A percentile compares a stretch with the other conserved stretches of the same genome.
Evolutionary conservation across 495 filamentous ascomycete species (phyloP).

Genomic region (Penicillium antarcticum): DNA sequence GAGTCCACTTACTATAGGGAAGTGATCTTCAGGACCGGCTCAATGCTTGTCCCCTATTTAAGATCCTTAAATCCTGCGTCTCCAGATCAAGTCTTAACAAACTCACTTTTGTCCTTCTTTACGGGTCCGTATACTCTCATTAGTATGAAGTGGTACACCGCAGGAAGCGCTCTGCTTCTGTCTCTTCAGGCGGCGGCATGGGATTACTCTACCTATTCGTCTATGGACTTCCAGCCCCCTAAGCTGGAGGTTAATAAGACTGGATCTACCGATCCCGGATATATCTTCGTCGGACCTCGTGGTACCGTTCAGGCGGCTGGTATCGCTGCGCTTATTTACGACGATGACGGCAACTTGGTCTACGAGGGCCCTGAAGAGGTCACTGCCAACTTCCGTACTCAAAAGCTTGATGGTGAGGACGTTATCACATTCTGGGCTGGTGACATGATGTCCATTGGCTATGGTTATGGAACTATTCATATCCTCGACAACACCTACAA

Average conservation of each 20-base stretch:
- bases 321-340: constrained; percentile 34
- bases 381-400: constrained; percentile 34
- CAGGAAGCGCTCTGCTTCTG: constrained; percentile 25
- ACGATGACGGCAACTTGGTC: constrained; percentile 30
- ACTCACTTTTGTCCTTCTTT: constrained; percentile 12
- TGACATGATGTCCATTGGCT: constrained; percentile 30
- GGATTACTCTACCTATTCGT: constrained; percentile 24
- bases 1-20: background rate
- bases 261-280: constrained; percentile 29
- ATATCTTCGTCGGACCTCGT: constrained; percentile 34
- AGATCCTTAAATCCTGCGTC: background rate
- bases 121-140: background rate
- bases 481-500: constrained; percentile 38
- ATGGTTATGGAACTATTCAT: constrained; percentile 32
- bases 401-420: constrained; percentile 28
- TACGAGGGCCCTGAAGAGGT: constrained; percentile 33
- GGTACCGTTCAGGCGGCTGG: constrained; percentile 24
- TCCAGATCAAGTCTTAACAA: background rate
- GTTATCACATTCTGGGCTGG: constrained; percentile 39
- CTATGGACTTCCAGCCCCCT: constrained; percentile 28
- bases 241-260: constrained; percentile 27
- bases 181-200: constrained; percentile 23
- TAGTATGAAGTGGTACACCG: constrained; percentile 19
- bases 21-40: constrained; percentile 16
- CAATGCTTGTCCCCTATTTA: background rate